phyloP scores from a whole-genome alignment of 306 rosid genomes.

The Cicer yamashitae region DNA sequence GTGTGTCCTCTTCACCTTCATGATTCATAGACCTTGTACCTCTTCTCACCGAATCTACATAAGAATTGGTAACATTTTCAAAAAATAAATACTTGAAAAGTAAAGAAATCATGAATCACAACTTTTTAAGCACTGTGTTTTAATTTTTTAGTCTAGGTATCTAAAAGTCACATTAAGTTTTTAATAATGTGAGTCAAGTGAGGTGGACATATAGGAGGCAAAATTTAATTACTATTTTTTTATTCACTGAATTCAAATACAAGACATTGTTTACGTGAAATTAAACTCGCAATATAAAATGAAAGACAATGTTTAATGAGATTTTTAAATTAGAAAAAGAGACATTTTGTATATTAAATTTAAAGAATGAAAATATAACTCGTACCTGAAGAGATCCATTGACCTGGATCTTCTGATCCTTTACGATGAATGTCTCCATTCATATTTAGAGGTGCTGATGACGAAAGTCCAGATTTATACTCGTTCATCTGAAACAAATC shows the following conservation, averaged over 20 bases:
- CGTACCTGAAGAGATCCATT: constrained; percentile 48
- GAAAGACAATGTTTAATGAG: no score
- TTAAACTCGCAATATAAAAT: no score
- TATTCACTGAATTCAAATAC: no score
- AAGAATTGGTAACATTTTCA: not conserved
- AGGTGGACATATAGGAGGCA: no score
- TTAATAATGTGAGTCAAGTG: no score
- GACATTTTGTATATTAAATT: not conserved
- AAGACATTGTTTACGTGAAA: no score
- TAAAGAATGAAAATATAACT: not conserved
- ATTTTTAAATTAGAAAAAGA: no score
- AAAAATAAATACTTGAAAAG: not conserved
- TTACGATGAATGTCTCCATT: constrained; percentile 35
- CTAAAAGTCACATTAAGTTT: no score
- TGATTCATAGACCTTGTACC: constrained; percentile 30
- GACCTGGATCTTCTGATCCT: constrained; percentile 8
- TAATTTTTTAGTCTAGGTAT: no score
- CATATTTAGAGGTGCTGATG: constrained; percentile 51
- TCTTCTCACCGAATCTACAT: constrained; percentile 49
- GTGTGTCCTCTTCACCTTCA: constrained; percentile 41
- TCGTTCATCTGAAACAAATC: constrained; percentile 67
- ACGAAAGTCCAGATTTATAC: constrained; percentile 52
- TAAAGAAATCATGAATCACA: no score
- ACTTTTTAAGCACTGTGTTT: no score
- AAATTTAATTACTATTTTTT: no score